A percentile compares a stretch with the other conserved stretches of the same genome.
Conservation (phyloP, 1,284 basidiomycete genomes). For the Naganishia sp. region DNA sequence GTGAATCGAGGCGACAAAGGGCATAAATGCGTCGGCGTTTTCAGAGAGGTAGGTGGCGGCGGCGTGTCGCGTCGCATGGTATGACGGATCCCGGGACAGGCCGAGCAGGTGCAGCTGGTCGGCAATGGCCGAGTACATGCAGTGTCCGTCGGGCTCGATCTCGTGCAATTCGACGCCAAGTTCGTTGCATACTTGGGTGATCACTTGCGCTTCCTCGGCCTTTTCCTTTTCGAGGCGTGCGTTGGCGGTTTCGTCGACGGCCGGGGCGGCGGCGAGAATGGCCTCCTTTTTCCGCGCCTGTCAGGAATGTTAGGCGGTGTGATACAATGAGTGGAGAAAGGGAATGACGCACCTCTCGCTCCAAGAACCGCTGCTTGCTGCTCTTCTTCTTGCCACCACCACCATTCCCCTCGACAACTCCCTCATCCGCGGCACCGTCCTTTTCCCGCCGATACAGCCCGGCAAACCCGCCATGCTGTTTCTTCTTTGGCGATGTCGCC, state of each 20-base stretch:
- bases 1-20: slow-evolving; percentile 78
- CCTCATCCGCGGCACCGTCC: slow-evolving; percentile 14
- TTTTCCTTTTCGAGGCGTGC: slow-evolving; percentile 34
- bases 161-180: slow-evolving; percentile 70
- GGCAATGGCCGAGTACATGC: slow-evolving; percentile 87
- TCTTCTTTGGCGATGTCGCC: neutral
- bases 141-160: slow-evolving; percentile 94
- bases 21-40: slow-evolving; percentile 88
- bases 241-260: slow-evolving; percentile 60
- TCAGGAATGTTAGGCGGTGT: neutral
- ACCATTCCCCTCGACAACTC: slow-evolving; percentile 10
- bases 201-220: slow-evolving; percentile 50
- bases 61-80: slow-evolving; percentile 59
- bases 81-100: slow-evolving; percentile 41
- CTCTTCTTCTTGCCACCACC: slow-evolving; percentile 62
- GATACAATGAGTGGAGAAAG: neutral
- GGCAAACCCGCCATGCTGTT: slow-evolving; percentile 6
- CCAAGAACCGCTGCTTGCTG: slow-evolving; percentile 69
- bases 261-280: slow-evolving; percentile 63
- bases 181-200: slow-evolving; percentile 67
- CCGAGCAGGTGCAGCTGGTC: slow-evolving; percentile 63
- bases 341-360: slow-evolving; percentile 65
- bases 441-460: slow-evolving; percentile 16
- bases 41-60: slow-evolving; percentile 80
- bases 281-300: slow-evolving; percentile 76